Evolutionary conservation across 1,284 basidiomycete species (phyloP), one percentile per base, ranked within the genome.

Genomic region (Cystobasidium sp.): DNA sequence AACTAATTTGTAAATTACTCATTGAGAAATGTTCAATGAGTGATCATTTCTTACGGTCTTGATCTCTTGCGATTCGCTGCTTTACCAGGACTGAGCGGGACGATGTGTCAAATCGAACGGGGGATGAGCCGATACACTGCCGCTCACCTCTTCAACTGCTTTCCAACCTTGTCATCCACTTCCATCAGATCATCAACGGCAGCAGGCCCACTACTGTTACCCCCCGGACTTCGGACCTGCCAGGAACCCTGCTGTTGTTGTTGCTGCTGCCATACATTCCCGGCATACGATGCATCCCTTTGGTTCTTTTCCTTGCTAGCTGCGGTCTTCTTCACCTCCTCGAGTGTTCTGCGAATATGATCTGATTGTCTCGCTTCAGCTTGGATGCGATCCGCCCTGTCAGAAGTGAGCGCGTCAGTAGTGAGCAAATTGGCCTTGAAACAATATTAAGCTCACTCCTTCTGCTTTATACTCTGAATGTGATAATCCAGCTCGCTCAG

Each of bases 401-500:
- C 10, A 41, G 39, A 37, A 37, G 20, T 24, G 18, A 31, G 18
- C n/a, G 44, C 8, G 5, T 31, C 18, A 14, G 8, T 16, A 46
- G 18, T 44, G 8, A 64, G 3, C 16, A 64, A 18, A 64, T 44
- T 31, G 24, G 18, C 39, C 12, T 16, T 39, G 49, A 61, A 39
- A 8, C n/a, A 16, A 16, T 41, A 20, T 12, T 43, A 39, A 7
- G 49, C 72, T 46, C 37, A 74, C 72, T 74, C 72, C 46, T 52
- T 51, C 65, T 74, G 43, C 52, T 53, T 53, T 6, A 74, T 41
- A 7, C 31, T 20, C 22, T 53, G 64, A 31, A 74, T 61, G 18
- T 55, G 61, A 31, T 61, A 61, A 24, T 74, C 65, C 20, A 74
- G 65, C 49, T 67, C 49, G 9, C 43, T 46, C 14, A 74, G 43